These are phyloP conservation scores for Wickerhamiella domercqiae DNA, from an alignment of 805 yeast genomes.

Conservation along the genomic window DNA sequence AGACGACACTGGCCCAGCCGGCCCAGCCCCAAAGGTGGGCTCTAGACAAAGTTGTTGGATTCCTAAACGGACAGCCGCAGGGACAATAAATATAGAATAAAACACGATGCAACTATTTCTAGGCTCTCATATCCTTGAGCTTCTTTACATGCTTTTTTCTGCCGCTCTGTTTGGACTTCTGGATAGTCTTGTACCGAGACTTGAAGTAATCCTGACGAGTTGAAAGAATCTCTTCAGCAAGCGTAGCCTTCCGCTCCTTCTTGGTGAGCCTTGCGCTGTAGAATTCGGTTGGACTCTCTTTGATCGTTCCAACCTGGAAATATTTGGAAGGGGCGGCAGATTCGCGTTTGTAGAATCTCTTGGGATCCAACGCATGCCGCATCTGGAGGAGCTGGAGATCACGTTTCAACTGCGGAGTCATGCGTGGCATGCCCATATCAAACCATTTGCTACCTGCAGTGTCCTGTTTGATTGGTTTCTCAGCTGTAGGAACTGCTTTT, in stretches of 20 bases:
- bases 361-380: constrained; percentile 86
- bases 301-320: constrained; percentile 78
- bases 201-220: constrained; percentile 55
- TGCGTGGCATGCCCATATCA: constrained; percentile 56
- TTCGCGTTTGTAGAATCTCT: constrained; percentile 83
- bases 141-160: constrained; percentile 52
- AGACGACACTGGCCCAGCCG: constrained; percentile 11
- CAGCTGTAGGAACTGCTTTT: constrained; percentile 18
- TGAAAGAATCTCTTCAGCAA: constrained; percentile 69
- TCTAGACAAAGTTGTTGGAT: constrained; percentile 13
- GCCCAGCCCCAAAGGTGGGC: constrained; percentile 12
- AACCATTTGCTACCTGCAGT: constrained; percentile 61
- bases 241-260: constrained; percentile 58
- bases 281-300: constrained; percentile 70
- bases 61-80: constrained; percentile 12
- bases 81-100: background rate
- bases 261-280: constrained; percentile 50
- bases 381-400: constrained; percentile 69
- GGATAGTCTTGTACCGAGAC: constrained; percentile 71
- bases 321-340: constrained; percentile 55
- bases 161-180: constrained; percentile 45
- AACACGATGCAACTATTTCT: no score
- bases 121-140: constrained; percentile 39
- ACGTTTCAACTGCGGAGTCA: constrained; percentile 55
- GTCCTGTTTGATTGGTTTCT: constrained; percentile 19